Percentiles rank a stretch among this genome's conserved stretches.
Evolutionary conservation across 1,139 yeast genomes (phyloP).

Genomic region (Yamadazyma jaroonii): DNA sequence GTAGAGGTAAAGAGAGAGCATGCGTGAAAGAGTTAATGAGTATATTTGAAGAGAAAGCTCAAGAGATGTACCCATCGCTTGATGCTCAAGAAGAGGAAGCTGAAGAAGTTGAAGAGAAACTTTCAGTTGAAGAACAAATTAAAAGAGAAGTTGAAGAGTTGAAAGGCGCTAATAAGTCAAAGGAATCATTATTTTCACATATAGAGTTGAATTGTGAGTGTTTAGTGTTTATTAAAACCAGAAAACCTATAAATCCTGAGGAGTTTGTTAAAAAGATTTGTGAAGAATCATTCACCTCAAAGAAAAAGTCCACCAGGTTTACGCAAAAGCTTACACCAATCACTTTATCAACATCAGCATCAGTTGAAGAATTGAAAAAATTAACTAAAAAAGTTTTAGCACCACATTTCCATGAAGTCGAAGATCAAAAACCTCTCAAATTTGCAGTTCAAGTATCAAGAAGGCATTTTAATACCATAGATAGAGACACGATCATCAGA

Average conservation of each 20-base stretch:
- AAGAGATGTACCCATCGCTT: constrained; percentile 47
- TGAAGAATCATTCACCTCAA: constrained; percentile 51
- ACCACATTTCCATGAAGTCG: constrained; percentile 64
- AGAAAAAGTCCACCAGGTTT: constrained; percentile 59
- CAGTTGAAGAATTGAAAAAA: constrained; percentile 61
- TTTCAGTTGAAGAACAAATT: constrained; percentile 74
- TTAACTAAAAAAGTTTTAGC: constrained; percentile 55
- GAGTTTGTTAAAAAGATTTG: constrained; percentile 63
- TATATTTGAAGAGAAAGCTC: constrained; percentile 54
- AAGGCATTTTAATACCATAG: constrained; percentile 73
- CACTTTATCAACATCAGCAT: constrained; percentile 70
- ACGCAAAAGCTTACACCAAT: constrained; percentile 83
- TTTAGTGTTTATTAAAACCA: constrained; percentile 74
- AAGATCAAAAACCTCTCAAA: constrained; percentile 48
- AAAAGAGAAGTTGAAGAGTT: constrained; percentile 63
- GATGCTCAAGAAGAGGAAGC: constrained; percentile 31
- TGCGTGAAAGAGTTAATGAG: constrained; percentile 71
- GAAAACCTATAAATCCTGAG: constrained; percentile 77
- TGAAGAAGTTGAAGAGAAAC: constrained; percentile 27
- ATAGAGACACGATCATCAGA: constrained; percentile 66
- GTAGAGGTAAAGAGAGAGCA: constrained; percentile 70
- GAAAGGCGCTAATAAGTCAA: constrained; percentile 38
- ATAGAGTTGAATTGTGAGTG: constrained; percentile 82
- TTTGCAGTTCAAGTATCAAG: constrained; percentile 82
- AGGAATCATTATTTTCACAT: constrained; percentile 54